Base-by-base conservation (phyloP, 2,329 filamentous ascomycete genomes). In the Fusarium sp. region DNA sequence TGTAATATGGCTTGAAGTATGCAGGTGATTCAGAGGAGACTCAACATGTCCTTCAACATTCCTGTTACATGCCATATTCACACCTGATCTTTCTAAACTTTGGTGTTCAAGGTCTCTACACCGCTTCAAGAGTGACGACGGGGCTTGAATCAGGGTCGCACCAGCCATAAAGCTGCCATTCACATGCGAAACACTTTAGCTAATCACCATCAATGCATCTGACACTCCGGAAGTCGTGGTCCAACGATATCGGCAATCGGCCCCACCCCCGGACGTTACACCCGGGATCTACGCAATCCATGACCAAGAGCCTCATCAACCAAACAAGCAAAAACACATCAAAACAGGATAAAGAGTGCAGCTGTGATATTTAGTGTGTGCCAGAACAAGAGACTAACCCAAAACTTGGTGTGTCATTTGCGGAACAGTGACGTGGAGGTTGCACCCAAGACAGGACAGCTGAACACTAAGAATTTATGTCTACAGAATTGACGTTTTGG, bases 231-330 rank as follows among this genome's bases (percentile, higher is more conserved):
- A 70, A 29, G 38, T 21, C 38, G 39, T 47, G 37, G 28, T 52
- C 66, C 57, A 50, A 26, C 9, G 20, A 42, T 42, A 54, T 55
- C 62, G 66, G 66, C 2, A 31, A 48, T 28, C 66, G 57, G 66
- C 66, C 62, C 66, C 66, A 49, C 52, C n/a, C n/a, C 11, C 43
- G 62, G 66, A 70, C 66, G 62, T 47, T 52, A 35, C 62, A 52
- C n/a, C 26, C 39, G 66, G 52, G 66, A 70, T 69, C 56, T 46
- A 66, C 37, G 24, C 7, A 39, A 68, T 64, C 64, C 63, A 49
- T 58, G 61, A 39, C 20, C 9, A 9, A 35, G 63, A 68, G 63
- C 57, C 63, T 68, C 64, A 68, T 35, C 11, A 26, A 29, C 3
- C 33, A 42, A 18, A 38, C 21, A 57, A 41, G 35, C 33, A 31